Conservation (phyloP, 78 protist genomes). For the Salpingoeca rosetta region DNA sequence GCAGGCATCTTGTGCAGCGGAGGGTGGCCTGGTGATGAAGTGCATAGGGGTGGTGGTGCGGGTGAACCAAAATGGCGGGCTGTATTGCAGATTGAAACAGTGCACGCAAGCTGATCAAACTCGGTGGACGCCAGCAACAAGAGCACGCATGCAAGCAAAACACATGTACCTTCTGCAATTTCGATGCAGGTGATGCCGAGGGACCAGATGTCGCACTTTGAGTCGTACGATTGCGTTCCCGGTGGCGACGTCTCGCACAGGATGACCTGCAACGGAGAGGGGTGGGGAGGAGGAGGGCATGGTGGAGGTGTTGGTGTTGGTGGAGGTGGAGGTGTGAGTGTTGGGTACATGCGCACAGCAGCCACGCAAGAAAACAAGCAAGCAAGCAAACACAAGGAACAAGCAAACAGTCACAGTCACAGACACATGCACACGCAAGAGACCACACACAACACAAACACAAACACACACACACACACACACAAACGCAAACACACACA, state of each 20-base stretch:
- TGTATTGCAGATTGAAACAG: too few species aligned
- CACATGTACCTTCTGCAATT: conserved; percentile 32
- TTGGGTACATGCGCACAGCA: too few species aligned
- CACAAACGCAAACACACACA: background rate
- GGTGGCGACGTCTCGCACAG: background rate
- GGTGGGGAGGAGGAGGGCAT: too few species aligned
- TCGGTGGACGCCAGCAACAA: background rate
- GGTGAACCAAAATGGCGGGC: background rate
- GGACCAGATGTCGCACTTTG: conserved; percentile 60
- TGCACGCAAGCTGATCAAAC: background rate
- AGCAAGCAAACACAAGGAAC: too few species aligned
- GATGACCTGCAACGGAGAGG: too few species aligned
- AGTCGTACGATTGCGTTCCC: background rate
- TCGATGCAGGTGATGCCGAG: conserved; percentile 69
- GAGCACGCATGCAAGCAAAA: background rate
- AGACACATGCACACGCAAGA: too few species aligned
- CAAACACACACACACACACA: background rate
- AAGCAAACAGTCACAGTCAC: too few species aligned
- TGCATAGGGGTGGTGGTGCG: background rate
- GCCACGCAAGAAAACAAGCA: too few species aligned
- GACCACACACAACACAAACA: background rate
- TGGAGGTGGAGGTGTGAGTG: too few species aligned
- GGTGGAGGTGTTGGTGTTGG: too few species aligned
- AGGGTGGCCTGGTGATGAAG: background rate
- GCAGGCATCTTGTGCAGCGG: background rate